Evolutionary conservation across 495 filamentous ascomycete species (phyloP).

Genomic region (Letharia lupina): DNA sequence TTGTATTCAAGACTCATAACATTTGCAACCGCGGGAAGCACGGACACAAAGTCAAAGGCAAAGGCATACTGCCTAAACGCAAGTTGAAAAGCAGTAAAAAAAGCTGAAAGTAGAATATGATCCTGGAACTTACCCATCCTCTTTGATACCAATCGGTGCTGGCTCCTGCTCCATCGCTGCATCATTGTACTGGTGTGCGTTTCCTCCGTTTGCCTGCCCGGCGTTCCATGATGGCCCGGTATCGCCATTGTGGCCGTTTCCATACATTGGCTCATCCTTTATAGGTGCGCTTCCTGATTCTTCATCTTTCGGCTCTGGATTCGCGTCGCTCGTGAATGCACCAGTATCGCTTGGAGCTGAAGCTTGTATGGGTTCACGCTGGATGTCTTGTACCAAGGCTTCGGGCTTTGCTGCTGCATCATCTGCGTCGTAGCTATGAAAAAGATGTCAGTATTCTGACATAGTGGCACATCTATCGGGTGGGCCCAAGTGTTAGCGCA

Average conservation of each 20-base stretch:
- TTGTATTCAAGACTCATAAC: not conserved
- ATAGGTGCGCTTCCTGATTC: not conserved
- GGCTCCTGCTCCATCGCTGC: slow-evolving; percentile 32
- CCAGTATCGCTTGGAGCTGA: slow-evolving; percentile 3
- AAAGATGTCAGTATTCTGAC: slow-evolving; percentile 12
- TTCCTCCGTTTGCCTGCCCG: slow-evolving; percentile 36
- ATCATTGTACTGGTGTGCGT: slow-evolving; percentile 50
- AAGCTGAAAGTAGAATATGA: slow-evolving; percentile 10
- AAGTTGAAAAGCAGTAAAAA: slow-evolving; percentile 20
- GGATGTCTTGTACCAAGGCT: slow-evolving; percentile 8
- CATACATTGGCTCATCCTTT: slow-evolving; percentile 39
- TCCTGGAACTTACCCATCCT: slow-evolving; percentile 85
- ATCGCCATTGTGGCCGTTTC: slow-evolving; percentile 30
- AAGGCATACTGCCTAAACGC: slow-evolving; percentile 5
- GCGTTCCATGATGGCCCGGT: slow-evolving; percentile 26
- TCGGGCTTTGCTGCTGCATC: slow-evolving; percentile 40
- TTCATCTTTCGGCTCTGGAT: slow-evolving; percentile 5
- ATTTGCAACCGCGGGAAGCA: not conserved
- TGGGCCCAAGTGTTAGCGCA: not conserved
- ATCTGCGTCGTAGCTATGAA: slow-evolving; percentile 76
- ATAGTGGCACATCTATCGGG: not conserved
- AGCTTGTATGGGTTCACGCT: slow-evolving; percentile 12
- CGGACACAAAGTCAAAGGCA: slow-evolving; percentile 25
- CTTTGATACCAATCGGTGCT: slow-evolving; percentile 71
- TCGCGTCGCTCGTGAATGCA: not conserved